These are phyloP conservation scores for Diaporthe velutina DNA, from an alignment of 2,329 filamentous ascomycete species.

Conservation along the genomic window DNA sequence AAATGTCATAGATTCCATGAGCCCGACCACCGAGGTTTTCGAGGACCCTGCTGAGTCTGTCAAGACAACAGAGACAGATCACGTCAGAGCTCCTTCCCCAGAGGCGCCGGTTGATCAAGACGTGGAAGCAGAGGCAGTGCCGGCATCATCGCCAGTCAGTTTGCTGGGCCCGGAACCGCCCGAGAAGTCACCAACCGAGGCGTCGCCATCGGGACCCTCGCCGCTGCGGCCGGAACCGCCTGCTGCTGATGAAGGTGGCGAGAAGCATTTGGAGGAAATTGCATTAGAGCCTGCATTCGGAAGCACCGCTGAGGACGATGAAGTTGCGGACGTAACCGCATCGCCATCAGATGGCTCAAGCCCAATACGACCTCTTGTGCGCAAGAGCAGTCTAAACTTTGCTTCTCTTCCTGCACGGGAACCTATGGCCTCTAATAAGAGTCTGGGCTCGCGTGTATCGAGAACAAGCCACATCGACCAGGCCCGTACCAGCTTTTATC, in stretches of 20 bases:
- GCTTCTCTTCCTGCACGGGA: conserved; percentile 92
- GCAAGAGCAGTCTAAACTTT: conserved; percentile 96
- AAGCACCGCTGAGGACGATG: conserved; percentile 39
- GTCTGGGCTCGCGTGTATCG: conserved; percentile 79
- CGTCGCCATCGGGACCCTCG: conserved; percentile 37
- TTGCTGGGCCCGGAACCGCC: conserved; percentile 27
- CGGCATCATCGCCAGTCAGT: conserved; percentile 41
- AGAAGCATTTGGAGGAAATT: conserved; percentile 41
- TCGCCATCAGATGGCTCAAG: conserved; percentile 80
- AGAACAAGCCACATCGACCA: conserved; percentile 84
- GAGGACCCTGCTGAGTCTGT: conserved; percentile 52
- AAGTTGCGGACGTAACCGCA: conserved; percentile 61
- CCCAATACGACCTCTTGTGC: conserved; percentile 80
- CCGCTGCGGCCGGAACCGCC: neutral
- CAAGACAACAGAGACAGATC: conserved; percentile 16
- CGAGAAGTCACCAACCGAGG: conserved; percentile 30
- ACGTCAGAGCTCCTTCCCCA: neutral
- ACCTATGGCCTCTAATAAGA: conserved; percentile 86
- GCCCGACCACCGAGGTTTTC: conserved; percentile 48
- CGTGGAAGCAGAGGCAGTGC: conserved; percentile 31
- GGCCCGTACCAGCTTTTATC: conserved; percentile 79
- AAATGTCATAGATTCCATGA: conserved; percentile 41
- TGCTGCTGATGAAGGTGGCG: conserved; percentile 15
- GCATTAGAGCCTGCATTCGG: conserved; percentile 25
- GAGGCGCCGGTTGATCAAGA: conserved; percentile 36